These are phyloP conservation scores for Leishmania arabica DNA, from an alignment of 208 protist species.

Conservation along the genomic window DNA sequence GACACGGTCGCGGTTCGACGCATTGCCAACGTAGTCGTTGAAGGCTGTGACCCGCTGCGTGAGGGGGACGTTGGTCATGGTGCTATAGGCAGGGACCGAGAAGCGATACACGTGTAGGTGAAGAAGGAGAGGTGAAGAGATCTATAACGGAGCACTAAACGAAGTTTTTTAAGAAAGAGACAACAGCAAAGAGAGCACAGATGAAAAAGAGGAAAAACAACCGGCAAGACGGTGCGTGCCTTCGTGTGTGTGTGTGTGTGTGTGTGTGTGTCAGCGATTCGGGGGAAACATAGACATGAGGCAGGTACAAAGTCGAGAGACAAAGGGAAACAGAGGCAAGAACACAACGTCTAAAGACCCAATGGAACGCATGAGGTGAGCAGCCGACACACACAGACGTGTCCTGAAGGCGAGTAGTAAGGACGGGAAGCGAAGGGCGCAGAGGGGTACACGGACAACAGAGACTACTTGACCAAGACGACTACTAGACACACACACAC, in stretches of 20 bases:
- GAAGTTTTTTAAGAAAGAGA: neutral
- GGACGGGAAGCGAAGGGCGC: neutral
- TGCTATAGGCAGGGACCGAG: neutral
- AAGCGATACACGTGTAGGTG: neutral
- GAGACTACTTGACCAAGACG: no score
- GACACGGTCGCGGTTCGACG: constrained; percentile 69
- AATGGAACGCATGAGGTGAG: neutral
- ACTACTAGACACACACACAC: neutral
- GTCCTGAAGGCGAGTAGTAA: neutral
- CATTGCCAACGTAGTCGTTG: constrained; percentile 55
- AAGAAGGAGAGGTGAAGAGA: neutral
- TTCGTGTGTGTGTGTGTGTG: neutral
- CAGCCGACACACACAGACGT: neutral
- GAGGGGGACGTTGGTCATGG: constrained; percentile 23
- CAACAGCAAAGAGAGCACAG: neutral
- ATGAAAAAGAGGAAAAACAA: constrained; percentile 2
- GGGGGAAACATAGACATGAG: neutral
- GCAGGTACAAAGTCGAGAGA: neutral
- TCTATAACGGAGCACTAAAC: neutral
- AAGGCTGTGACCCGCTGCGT: constrained; percentile 39
- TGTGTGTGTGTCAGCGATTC: neutral
- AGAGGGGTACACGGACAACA: neutral
- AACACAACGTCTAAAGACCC: neutral
- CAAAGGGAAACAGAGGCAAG: neutral
- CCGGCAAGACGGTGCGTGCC: neutral